Evolutionary conservation across 2,329 filamentous ascomycete species (phyloP).

Genomic region (Metarhizium sp.): DNA sequence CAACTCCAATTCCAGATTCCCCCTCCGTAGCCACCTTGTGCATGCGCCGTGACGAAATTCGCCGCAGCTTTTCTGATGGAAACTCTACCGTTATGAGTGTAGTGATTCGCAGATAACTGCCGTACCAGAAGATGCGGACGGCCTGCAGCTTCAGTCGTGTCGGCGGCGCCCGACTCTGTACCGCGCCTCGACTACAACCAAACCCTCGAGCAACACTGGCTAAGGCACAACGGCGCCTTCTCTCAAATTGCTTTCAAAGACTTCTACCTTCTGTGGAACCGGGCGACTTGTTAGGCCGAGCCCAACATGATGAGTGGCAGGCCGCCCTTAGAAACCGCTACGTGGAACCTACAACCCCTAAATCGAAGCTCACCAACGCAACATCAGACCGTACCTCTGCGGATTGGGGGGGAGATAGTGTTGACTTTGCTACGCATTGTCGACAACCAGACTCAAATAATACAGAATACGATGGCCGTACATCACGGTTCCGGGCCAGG

Average conservation of each 20-base stretch:
- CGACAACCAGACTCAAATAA: background rate
- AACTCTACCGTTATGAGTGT: background rate
- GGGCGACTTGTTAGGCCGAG: background rate
- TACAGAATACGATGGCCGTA: background rate
- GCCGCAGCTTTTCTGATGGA: background rate
- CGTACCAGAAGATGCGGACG: conserved; percentile 12
- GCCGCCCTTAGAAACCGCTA: background rate
- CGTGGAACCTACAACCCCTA: background rate
- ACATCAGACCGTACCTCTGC: background rate
- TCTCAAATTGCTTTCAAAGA: background rate
- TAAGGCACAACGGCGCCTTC: background rate
- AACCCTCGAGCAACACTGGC: background rate
- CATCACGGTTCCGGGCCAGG: background rate
- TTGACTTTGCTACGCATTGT: too few relatives aligned
- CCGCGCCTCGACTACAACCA: conserved; percentile 4
- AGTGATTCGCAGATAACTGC: background rate
- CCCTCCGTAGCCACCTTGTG: too few relatives aligned
- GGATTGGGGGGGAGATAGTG: background rate
- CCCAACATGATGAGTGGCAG: background rate
- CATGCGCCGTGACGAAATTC: background rate
- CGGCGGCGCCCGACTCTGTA: conserved; percentile 14
- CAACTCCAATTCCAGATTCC: too few relatives aligned
- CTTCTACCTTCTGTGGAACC: background rate
- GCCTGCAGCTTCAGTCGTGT: conserved; percentile 15
- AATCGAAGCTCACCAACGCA: background rate